phyloP scores from a whole-genome alignment of 345 rosid genomes.

The Aurinia saxatilis region DNA sequence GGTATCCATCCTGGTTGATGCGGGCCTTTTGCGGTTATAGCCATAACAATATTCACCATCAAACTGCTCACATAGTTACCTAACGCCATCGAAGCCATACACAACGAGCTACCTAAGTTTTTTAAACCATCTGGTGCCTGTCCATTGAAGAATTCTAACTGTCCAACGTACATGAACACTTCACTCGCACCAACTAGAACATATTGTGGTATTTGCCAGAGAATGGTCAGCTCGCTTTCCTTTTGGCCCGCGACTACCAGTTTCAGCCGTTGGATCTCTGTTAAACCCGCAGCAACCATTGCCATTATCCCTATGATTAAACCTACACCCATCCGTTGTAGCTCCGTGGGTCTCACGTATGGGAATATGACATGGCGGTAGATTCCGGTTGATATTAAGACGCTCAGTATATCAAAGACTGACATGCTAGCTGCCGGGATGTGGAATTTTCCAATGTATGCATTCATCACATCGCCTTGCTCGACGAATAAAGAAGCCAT shows the following conservation, averaged over 20 bases:
- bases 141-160: constrained; percentile 79
- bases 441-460: constrained; percentile 46
- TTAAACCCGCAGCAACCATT: constrained; percentile 73
- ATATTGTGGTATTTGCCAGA: constrained; percentile 92
- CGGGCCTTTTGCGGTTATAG: constrained; percentile 46
- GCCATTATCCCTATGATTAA: constrained; percentile 66
- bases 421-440: constrained; percentile 96
- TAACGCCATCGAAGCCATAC: constrained; percentile 94
- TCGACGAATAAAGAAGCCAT: constrained; percentile 70
- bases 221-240: constrained; percentile 54
- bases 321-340: constrained; percentile 86
- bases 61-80: constrained; percentile 82
- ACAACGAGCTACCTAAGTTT: constrained; percentile 87
- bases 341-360: constrained; percentile 61
- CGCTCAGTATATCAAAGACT: constrained; percentile 71
- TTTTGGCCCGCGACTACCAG: constrained; percentile 37
- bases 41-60: constrained; percentile 63
- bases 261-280: constrained; percentile 56
- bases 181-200: constrained; percentile 76
- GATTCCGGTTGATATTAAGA: constrained; percentile 58
- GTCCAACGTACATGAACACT: constrained; percentile 92
- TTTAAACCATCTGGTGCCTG: constrained; percentile 90
- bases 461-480: constrained; percentile 66
- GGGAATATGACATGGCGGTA: constrained; percentile 68
- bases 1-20: constrained; percentile 74